A percentile compares a stretch with the other conserved stretches of the same genome.
These are phyloP conservation scores for Fusarium humuli DNA, from an alignment of 2,329 filamentous ascomycete genomes.

Conservation along the genomic window DNA sequence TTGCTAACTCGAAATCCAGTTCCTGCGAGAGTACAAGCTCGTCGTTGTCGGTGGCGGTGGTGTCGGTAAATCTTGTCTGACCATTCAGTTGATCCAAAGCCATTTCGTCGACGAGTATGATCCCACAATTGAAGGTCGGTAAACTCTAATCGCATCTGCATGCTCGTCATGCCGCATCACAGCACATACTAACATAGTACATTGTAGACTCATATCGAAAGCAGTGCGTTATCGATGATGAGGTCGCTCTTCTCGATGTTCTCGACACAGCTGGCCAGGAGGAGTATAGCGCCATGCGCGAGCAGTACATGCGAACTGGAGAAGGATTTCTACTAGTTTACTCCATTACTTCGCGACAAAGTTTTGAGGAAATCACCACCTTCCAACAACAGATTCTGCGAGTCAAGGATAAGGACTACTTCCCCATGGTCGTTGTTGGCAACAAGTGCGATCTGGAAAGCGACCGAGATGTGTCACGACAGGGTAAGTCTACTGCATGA, in stretches of 20 bases:
- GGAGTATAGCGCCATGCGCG: conserved; percentile 98
- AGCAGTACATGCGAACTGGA: conserved; percentile 99
- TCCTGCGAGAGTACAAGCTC: conserved; percentile 92
- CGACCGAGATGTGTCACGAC: conserved; percentile 89
- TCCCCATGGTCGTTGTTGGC: conserved; percentile 98
- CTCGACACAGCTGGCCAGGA: conserved; percentile 98
- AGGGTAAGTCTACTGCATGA: conserved; percentile 72
- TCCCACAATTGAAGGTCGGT: conserved; percentile 95
- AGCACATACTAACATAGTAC: conserved; percentile 34
- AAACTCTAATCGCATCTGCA: background rate
- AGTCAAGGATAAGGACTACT: conserved; percentile 99
- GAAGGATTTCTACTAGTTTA: conserved; percentile 98
- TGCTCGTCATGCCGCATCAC: background rate
- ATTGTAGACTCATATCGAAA: conserved; percentile 95
- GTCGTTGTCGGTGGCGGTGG: conserved; percentile 98
- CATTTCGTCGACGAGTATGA: conserved; percentile 99
- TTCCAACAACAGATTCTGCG: conserved; percentile 99
- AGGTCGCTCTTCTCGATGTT: conserved; percentile 96
- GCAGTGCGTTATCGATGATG: conserved; percentile 98
- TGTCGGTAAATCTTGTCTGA: conserved; percentile 98
- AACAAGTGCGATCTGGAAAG: conserved; percentile 99
- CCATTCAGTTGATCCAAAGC: conserved; percentile 93
- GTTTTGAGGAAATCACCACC: conserved; percentile 97
- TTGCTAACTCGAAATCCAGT: conserved; percentile 61
- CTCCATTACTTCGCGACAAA: conserved; percentile 97